Percentiles rank a stretch among this genome's conserved stretches.
These are phyloP conservation scores for Penicillium sp. DNA, from an alignment of 2,329 filamentous ascomycete genomes.

Conservation along the genomic window DNA sequence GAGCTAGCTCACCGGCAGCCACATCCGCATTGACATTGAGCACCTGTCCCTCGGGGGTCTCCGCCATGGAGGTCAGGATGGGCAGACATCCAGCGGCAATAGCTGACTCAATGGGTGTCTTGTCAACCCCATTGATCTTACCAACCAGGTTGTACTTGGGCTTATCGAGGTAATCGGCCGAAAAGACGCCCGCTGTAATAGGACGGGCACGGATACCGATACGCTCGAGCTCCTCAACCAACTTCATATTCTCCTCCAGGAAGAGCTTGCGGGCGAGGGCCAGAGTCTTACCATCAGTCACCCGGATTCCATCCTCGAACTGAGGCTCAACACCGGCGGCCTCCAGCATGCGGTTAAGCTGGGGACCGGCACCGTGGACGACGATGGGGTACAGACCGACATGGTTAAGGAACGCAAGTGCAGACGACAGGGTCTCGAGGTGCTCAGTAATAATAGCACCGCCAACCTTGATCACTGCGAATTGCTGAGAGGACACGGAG, in stretches of 20 bases:
- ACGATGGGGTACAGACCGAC: constrained; percentile 93
- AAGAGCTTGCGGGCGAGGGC: constrained; percentile 89
- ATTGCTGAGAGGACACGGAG: constrained; percentile 93
- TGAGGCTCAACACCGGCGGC: constrained; percentile 89
- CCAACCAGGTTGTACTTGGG: constrained; percentile 95
- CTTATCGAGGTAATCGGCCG: constrained; percentile 91
- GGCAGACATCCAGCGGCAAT: constrained; percentile 90
- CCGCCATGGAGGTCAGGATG: constrained; percentile 93
- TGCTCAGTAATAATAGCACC: constrained; percentile 94
- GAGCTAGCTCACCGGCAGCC: constrained; percentile 87
- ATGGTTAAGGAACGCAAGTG: constrained; percentile 87
- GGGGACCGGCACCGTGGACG: constrained; percentile 90
- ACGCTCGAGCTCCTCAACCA: constrained; percentile 84
- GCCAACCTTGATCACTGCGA: constrained; percentile 97
- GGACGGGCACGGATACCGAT: constrained; percentile 86
- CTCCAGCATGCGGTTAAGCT: constrained; percentile 88
- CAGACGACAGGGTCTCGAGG: constrained; percentile 84
- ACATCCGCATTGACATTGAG: constrained; percentile 98
- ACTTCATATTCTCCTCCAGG: constrained; percentile 89
- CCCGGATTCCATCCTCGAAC: constrained; percentile 92
- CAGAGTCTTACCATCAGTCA: constrained; percentile 93
- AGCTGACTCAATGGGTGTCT: constrained; percentile 81
- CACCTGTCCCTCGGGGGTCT: constrained; percentile 85
- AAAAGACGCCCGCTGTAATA: constrained; percentile 85
- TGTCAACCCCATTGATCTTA: constrained; percentile 91